phyloP scores from a whole-genome alignment of 2,329 filamentous ascomycete genomes.

The Ophiosphaerella korrae region DNA sequence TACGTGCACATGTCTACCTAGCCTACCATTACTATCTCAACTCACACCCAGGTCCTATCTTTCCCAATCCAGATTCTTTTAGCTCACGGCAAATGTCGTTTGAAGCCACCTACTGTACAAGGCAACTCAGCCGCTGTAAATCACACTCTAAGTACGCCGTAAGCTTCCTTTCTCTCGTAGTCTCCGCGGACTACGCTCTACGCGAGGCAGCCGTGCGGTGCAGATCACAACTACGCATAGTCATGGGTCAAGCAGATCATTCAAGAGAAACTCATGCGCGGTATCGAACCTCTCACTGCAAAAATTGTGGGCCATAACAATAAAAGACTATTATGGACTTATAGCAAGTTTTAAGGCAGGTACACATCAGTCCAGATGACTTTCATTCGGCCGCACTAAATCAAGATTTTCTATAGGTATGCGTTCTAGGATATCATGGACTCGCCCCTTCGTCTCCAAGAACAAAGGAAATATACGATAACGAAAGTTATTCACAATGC shows the following conservation, averaged over 20 bases:
- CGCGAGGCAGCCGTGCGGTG: conserved; percentile 5
- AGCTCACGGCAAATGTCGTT: conserved; percentile 9
- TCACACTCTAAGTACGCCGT: no score
- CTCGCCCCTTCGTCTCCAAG: not conserved
- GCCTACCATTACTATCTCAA: not conserved
- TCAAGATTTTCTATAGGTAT: conserved; percentile 1
- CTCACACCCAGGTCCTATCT: no score
- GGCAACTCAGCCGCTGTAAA: conserved; percentile 14
- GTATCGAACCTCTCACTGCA: no score
- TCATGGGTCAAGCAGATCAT: conserved; percentile 14
- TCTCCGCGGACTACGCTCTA: conserved; percentile 4
- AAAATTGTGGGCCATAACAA: no score
- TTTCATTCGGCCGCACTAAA: not conserved
- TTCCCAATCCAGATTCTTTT: conserved; percentile 2
- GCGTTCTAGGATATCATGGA: conserved; percentile 7
- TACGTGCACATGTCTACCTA: no score
- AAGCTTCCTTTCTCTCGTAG: conserved; percentile 10
- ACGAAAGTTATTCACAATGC: not conserved
- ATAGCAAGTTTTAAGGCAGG: no score
- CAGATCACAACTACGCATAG: conserved; percentile 12
- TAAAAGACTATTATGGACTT: no score
- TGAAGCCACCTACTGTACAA: conserved; percentile 1
- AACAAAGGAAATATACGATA: not conserved
- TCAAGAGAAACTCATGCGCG: no score
- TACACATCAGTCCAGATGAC: no score